A percentile compares a stretch with the other conserved stretches of the same genome.
Evolutionary conservation across 768 basidiomycete genomes (phyloP).

Genomic region (Kwoniella sp.): DNA sequence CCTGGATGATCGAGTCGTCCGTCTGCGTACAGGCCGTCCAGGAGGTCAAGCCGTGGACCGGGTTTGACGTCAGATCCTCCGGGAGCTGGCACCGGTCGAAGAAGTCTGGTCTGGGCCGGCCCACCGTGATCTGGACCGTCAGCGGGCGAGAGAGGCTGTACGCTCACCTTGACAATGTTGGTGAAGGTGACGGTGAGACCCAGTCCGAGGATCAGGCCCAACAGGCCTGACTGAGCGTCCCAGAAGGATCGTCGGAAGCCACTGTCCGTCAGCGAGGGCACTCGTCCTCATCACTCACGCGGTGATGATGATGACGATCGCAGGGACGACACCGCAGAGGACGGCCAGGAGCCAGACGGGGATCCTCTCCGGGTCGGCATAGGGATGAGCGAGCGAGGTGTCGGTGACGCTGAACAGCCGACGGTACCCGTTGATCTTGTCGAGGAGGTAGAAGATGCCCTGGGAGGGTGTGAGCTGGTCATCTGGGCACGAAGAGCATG

Average conservation of each 20-base stretch:
- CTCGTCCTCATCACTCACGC: constrained; percentile 39
- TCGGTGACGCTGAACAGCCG: constrained; percentile 43
- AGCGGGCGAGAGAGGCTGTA: background rate
- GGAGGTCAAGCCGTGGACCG: constrained; percentile 40
- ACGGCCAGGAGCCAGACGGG: constrained; percentile 44
- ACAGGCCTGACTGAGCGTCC: constrained; percentile 39
- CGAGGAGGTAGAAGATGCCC: background rate
- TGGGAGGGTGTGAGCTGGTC: background rate
- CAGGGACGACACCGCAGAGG: constrained; percentile 40
- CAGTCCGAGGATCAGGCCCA: constrained; percentile 41
- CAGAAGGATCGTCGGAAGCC: constrained; percentile 33
- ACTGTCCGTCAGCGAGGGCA: background rate
- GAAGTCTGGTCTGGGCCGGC: constrained; percentile 47
- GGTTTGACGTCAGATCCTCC: constrained; percentile 32
- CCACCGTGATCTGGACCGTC: constrained; percentile 38
- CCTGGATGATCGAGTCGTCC: constrained; percentile 30
- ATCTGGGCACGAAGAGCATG: background rate
- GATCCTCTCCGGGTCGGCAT: constrained; percentile 40
- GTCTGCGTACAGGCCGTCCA: constrained; percentile 43
- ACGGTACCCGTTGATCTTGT: constrained; percentile 5
- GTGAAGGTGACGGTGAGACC: constrained; percentile 44
- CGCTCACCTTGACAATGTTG: constrained; percentile 46
- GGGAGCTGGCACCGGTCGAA: constrained; percentile 46
- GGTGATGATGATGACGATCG: constrained; percentile 35
- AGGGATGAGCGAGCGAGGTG: constrained; percentile 38